Conservation (phyloP, 208 protist species). For the Leishmania amazonensis region DNA sequence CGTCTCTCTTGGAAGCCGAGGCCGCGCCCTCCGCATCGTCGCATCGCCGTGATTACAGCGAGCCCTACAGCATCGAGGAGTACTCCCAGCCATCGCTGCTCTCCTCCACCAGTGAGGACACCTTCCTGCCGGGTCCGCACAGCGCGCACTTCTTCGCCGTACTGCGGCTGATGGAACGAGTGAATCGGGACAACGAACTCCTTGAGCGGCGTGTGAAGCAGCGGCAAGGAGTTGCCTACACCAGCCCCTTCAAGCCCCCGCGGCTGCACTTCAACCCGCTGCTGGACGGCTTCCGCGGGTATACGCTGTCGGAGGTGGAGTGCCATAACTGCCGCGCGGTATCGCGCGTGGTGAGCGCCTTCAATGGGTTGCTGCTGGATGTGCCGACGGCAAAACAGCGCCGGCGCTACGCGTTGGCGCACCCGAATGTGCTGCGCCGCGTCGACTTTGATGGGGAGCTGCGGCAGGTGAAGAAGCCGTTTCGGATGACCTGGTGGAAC, state of each 20-base stretch:
- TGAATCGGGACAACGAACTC: slow-evolving; percentile 72
- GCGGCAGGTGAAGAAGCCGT: slow-evolving; percentile 27
- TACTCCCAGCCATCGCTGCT: slow-evolving; percentile 8
- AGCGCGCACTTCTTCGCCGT: slow-evolving; percentile 40
- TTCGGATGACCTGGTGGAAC: slow-evolving; percentile 59
- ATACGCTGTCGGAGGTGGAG: slow-evolving; percentile 63
- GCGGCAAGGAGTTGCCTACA: slow-evolving; percentile 36
- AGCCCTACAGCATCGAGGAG: slow-evolving; percentile 14
- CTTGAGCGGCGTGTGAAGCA: slow-evolving; percentile 48
- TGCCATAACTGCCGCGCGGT: slow-evolving; percentile 69
- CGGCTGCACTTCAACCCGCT: slow-evolving; percentile 67
- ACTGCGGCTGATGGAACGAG: slow-evolving; percentile 59
- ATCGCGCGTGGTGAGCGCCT: slow-evolving; percentile 72
- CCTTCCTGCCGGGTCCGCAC: slow-evolving; percentile 17
- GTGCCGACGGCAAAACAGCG: slow-evolving; percentile 65
- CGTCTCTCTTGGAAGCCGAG: not conserved
- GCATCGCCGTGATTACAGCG: not conserved
- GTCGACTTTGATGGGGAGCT: slow-evolving; percentile 27
- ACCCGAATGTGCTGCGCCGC: slow-evolving; percentile 55
- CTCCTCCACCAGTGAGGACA: not conserved
- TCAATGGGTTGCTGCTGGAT: slow-evolving; percentile 77
- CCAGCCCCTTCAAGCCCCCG: slow-evolving; percentile 42
- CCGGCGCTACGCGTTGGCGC: slow-evolving; percentile 37
- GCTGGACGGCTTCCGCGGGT: slow-evolving; percentile 84
- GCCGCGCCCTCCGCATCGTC: not conserved